Conservation (phyloP, 495 filamentous ascomycete species). For the Astrothelium macrocarpum region DNA sequence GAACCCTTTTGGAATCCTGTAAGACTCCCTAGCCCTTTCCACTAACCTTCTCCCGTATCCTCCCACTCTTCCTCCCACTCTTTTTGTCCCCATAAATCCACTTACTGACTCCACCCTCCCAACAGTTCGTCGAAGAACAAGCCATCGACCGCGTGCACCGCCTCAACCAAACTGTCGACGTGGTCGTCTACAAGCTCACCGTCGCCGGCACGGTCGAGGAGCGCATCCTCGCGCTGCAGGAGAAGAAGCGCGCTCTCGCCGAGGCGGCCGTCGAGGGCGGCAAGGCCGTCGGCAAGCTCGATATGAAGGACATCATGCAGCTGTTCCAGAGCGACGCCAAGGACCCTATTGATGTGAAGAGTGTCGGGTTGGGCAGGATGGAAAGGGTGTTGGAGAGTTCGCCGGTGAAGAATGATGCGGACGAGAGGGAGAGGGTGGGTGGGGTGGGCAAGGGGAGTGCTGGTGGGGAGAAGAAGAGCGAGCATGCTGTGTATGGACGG, state of each 20-base stretch:
- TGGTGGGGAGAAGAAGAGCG: not conserved
- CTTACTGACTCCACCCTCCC: conserved; percentile 22
- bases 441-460: not conserved
- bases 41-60: not conserved
- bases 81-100: not conserved
- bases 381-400: conserved; percentile 2
- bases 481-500: conserved; percentile 7
- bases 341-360: conserved; percentile 10
- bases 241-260: conserved; percentile 82
- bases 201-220: conserved; percentile 80
- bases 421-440: not conserved
- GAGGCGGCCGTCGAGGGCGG: conserved; percentile 72
- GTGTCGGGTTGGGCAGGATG: not conserved
- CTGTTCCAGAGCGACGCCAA: conserved; percentile 76
- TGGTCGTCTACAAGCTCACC: conserved; percentile 88
- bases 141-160: conserved; percentile 97
- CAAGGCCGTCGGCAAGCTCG: conserved; percentile 69
- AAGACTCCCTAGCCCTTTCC: conserved; percentile 38
- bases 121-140: conserved; percentile 84
- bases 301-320: conserved; percentile 85
- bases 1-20: conserved; percentile 95
- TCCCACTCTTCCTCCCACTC: conserved; percentile 21
- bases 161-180: conserved; percentile 86
- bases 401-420: not conserved
- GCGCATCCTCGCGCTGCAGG: conserved; percentile 81